Conservation (phyloP, 139 green algal species). For the Closterium sp. region DNA sequence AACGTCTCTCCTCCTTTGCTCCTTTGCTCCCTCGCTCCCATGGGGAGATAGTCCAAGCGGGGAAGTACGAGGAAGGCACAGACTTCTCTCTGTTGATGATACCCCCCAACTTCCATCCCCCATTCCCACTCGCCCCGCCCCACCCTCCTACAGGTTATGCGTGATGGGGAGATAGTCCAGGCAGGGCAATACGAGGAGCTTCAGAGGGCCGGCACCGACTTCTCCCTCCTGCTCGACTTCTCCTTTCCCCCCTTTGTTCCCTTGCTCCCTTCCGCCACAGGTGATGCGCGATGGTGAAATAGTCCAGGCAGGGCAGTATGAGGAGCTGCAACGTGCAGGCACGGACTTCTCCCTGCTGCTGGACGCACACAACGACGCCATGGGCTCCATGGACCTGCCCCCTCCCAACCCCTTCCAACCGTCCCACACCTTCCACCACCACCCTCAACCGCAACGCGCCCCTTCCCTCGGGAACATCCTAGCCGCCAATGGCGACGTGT, state of each 20-base stretch:
- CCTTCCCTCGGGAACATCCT: no score
- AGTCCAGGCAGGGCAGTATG: constrained; percentile 61
- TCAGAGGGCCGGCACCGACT: constrained; percentile 50
- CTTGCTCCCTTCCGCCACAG: not conserved
- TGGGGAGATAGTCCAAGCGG: constrained; percentile 56
- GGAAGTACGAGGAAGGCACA: constrained; percentile 64
- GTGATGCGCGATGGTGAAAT: constrained; percentile 53
- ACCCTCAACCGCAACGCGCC: no score
- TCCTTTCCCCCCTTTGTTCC: no score
- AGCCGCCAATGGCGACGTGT: no score
- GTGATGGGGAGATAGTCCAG: constrained; percentile 51
- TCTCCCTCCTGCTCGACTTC: no score
- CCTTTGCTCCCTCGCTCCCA: not conserved
- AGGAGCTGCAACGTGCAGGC: constrained; percentile 63
- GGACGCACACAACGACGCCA: no score
- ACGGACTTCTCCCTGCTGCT: constrained; percentile 48
- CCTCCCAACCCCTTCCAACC: no score
- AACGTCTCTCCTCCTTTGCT: no score
- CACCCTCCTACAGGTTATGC: constrained; percentile 31
- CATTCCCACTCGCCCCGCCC: no score
- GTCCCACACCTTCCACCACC: no score
- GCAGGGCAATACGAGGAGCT: constrained; percentile 70
- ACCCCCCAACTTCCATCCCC: no score
- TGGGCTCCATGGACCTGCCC: no score
- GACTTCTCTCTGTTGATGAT: constrained; percentile 43